Evolutionary conservation across 805 yeast genomes (phyloP), one percentile per base, ranked within the genome.

Genomic region (Candida ipomoeae): DNA sequence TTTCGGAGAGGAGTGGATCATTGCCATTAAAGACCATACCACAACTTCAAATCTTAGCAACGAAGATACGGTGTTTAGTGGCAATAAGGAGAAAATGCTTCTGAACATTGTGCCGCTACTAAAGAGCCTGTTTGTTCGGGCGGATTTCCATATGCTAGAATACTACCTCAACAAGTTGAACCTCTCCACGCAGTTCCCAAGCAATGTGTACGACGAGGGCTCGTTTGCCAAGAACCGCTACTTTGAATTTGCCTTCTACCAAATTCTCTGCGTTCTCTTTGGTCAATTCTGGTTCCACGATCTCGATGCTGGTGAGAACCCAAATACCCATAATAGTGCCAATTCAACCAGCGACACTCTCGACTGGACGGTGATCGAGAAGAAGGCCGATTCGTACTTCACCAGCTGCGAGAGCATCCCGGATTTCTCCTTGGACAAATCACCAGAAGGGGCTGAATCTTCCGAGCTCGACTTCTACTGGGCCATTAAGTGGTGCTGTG

Each of bases 161-260:
- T 51, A 54, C 33, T 54, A 57, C 23, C 36, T 66, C 31, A 56
- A 55, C 37, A 57, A 54, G 18, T 55, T 55, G 36, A 41, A 51
- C 6, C 50, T 60, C 15, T 36, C 55, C 26, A 58, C 59, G 18
- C 65, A 55, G 23, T 66, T 69, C 52, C 40, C 58, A 17, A 55
- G 57, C 15, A 70, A 65, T 35, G 68, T 70, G 6, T 49, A 54
- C 17, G 59, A 57, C 39, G 48, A 53, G 26, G 50, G 46, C 11
- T 62, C 55, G 34, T 59, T 67, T 42, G 51, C 52, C 14, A 48
- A 51, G 6, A 69, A 67, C 55, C 48, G 57, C 31, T 66, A 57
- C 54, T 50, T 69, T 32, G 71, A 70, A 55, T 63, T 57, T 45
- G 54, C 62, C 29, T 65, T 66, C 44, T 60, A 59, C 46, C 71